A percentile compares a stretch with the other conserved stretches of the same genome.
Conservation (phyloP, 148 eudicot genomes). For the Vaccinium corymbosum region DNA sequence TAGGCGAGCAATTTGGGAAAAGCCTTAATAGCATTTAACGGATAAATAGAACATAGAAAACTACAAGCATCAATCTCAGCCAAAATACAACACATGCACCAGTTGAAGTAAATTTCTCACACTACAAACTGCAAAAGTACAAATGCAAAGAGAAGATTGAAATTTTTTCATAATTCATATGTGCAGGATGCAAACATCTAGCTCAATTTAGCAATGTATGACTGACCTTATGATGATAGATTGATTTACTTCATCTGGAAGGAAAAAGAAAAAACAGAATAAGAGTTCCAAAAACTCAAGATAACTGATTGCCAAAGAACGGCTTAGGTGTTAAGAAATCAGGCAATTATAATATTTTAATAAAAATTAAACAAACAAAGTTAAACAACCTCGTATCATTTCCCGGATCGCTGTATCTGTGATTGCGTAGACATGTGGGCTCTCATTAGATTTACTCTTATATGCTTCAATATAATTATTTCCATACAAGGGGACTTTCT, state of each 20-base stretch:
- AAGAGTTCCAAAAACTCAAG: conserved; percentile 7
- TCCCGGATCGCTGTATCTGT: conserved; percentile 84
- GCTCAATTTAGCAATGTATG: neutral
- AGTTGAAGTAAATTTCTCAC: neutral
- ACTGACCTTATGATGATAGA: conserved; percentile 95
- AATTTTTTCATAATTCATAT: neutral
- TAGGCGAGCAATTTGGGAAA: too few species aligned
- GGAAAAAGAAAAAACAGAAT: conserved; percentile 16
- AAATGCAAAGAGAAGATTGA: neutral
- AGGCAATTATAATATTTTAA: neutral
- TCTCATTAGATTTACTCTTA: conserved; percentile 51
- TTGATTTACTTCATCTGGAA: conserved; percentile 97
- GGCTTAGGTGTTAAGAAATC: neutral
- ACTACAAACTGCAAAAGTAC: neutral
- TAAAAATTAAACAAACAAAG: conserved; percentile 14
- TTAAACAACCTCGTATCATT: conserved; percentile 75
- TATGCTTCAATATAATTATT: conserved; percentile 76
- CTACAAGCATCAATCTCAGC: neutral
- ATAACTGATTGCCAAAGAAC: conserved; percentile 11
- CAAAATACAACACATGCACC: neutral
- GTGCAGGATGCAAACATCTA: neutral
- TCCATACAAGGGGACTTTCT: conserved; percentile 73
- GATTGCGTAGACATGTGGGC: conserved; percentile 97
- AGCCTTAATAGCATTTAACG: neutral
- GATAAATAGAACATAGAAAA: neutral